Evolutionary conservation across 306 rosid genomes (phyloP), one percentile per base, ranked within the genome.

Genomic region (Prunus dulcis): DNA sequence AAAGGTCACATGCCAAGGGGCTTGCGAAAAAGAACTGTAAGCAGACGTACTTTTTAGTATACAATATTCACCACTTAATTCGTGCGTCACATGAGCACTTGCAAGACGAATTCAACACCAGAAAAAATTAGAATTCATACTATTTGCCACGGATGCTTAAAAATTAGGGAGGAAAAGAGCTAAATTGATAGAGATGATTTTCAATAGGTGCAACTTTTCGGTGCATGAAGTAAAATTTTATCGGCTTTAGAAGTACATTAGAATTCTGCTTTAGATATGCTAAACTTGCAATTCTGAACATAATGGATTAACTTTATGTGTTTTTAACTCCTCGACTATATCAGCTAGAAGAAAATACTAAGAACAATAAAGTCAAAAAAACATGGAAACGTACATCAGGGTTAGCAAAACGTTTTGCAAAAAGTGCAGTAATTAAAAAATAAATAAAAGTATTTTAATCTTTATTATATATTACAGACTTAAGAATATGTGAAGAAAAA

Each of bases 21-120:
- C 82, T 90, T n/a, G 87, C 63, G 84, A 22, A 77, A 88, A 95
- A 95, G 86, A 95, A 95, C 98, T 95, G 93, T 87, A 74, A 25
- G 52, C 65, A 80, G 61, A 78, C 38, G 41, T 45, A 66, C 71
- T 52, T 34, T n/a, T 58, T 53, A 67, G 72, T 51, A 64, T 46
- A 60, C 12, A 64, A 81, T 73, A 52, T 66, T 69, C 64, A 75
- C 3, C 70, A 43, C 28, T 41, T 17, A 64, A 8, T 22, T 19
- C 49, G 38, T 25, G 38, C 22, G 30, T 63, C 60, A 64, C 20
- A 47, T 12, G 4, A 34, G 52, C 13, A 61, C 75, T 79, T 79
- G 69, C 61, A 45, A 74, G 34, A 55, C 41, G 60, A 67, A 56
- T 38, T 67, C 32, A 53, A 19, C 50, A 50, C 57, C 25, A 72